Evolutionary conservation across 1,284 basidiomycete genomes (phyloP), one percentile per base, ranked within the genome.

Genomic region (Pseudozyma thailandica): DNA sequence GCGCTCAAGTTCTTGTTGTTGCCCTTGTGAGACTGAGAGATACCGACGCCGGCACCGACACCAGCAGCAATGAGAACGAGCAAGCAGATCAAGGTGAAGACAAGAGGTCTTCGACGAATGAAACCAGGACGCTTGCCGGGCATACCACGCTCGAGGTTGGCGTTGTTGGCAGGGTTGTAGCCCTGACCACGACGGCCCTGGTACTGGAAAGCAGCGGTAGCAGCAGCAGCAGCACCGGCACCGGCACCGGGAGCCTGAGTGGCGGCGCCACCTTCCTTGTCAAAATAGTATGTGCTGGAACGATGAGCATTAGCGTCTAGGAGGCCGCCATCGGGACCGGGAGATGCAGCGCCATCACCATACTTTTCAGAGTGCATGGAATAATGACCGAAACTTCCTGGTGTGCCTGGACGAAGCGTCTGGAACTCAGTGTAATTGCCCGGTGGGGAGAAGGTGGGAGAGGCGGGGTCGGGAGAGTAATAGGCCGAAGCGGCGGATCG

Each of bases 251-350:
- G n/a, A n/a, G n/a, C n/a, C n/a, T n/a, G n/a, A n/a, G 55, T 47
- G 31, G 71, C 58, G 7, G 48, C 47, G 9, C 53, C 64, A 30
- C 60, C 72, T 16, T 75, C 61, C 56, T 75, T 75, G 50, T 66
- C 50, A 28, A 71, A 74, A 41, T 74, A 75, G 59, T 75, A 73
- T 25, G 73, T 65, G 56, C 61, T 64, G 28, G 51, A 55, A 3
- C 47, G 49, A 6, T 64, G n/a, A n/a, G n/a, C 44, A 9, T 21
- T 50, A 15, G 13, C 56, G n/a, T 31, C 43, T 30, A 72, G 33
- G 25, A 72, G 59, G 10, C 46, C 54, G 38, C 66, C 56, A 51
- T 58, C 52, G 15, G 33, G 13, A 16, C 33, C 15, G 51, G 21
- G 68, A 53, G 21, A 37, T 16, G 16, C 56, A 3, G 55, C 56